Percentiles rank a stretch among this genome's conserved stretches.
Conservation (phyloP, 208 protist genomes). For the Strigomonas culicis region DNA sequence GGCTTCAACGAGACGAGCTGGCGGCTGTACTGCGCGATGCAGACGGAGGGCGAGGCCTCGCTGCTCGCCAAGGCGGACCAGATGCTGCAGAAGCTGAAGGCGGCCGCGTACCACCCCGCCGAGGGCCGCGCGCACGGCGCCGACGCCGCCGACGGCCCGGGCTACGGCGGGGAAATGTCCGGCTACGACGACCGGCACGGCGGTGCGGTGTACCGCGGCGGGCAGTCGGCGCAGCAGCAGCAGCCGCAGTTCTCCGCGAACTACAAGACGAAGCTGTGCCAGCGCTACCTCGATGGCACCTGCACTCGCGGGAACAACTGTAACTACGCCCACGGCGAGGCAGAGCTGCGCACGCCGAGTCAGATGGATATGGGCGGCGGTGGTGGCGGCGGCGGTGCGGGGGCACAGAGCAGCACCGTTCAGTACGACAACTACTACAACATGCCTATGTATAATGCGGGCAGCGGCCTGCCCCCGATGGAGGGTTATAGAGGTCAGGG, state of each 20-base stretch:
- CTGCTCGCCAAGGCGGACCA: constrained; percentile 50
- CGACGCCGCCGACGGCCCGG: constrained; percentile 5
- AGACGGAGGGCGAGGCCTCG: constrained; percentile 55
- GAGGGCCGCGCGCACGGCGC: constrained; percentile 8
- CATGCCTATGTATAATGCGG: too few relatives aligned
- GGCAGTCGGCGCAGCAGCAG: background rate
- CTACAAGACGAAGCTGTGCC: constrained; percentile 78
- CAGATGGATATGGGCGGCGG: constrained; percentile 5
- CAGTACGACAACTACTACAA: background rate
- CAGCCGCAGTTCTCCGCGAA: background rate
- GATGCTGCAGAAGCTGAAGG: constrained; percentile 50
- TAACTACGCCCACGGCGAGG: constrained; percentile 77
- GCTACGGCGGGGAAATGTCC: background rate
- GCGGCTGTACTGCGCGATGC: constrained; percentile 81
- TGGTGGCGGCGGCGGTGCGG: constrained; percentile 3
- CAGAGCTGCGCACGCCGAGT: constrained; percentile 35
- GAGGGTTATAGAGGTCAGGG: constrained; percentile 3
- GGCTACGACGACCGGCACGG: constrained; percentile 5
- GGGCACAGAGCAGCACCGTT: background rate
- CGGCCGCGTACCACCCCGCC: constrained; percentile 15
- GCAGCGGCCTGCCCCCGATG: background rate
- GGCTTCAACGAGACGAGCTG: constrained; percentile 88
- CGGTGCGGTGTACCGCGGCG: constrained; percentile 10
- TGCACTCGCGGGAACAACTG: constrained; percentile 67
- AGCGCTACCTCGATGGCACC: constrained; percentile 60